phyloP scores from a whole-genome alignment of 2,329 filamentous ascomycete genomes.

The Alternaria sp. region DNA sequence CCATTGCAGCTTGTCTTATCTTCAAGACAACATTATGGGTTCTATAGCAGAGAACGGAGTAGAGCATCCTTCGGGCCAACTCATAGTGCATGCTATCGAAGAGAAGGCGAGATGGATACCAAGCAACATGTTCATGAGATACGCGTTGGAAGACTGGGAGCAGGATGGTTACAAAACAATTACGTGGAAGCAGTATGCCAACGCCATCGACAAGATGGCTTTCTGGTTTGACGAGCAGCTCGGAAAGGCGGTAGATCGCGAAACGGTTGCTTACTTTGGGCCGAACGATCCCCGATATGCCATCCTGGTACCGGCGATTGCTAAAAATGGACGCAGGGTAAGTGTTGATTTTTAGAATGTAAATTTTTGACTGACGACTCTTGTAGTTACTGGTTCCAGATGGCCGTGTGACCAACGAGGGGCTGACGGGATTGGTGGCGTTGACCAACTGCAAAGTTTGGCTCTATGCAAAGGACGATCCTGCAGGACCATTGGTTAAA shows the following conservation, averaged over 20 bases:
- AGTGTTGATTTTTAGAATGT: background rate
- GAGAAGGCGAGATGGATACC: constrained; percentile 24
- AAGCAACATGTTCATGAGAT: too few relatives aligned
- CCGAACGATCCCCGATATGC: background rate
- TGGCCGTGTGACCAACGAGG: background rate
- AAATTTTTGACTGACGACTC: background rate
- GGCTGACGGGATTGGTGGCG: background rate
- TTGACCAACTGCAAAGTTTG: background rate
- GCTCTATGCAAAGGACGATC: background rate
- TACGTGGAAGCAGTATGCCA: background rate
- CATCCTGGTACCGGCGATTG: background rate
- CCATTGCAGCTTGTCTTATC: background rate
- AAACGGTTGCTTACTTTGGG: background rate
- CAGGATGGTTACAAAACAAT: background rate
- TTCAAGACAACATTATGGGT: background rate
- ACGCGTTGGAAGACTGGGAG: background rate
- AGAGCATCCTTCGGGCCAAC: background rate
- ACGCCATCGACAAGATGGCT: background rate
- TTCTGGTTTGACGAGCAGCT: background rate
- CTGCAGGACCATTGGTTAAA: background rate
- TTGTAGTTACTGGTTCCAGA: background rate
- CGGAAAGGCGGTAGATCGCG: too few relatives aligned
- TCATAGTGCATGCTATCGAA: constrained; percentile 24
- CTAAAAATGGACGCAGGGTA: background rate
- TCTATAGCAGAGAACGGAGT: background rate